phyloP scores from a whole-genome alignment of 371 early-diverging fungal species.

The Apophysomyces elegans region DNA sequence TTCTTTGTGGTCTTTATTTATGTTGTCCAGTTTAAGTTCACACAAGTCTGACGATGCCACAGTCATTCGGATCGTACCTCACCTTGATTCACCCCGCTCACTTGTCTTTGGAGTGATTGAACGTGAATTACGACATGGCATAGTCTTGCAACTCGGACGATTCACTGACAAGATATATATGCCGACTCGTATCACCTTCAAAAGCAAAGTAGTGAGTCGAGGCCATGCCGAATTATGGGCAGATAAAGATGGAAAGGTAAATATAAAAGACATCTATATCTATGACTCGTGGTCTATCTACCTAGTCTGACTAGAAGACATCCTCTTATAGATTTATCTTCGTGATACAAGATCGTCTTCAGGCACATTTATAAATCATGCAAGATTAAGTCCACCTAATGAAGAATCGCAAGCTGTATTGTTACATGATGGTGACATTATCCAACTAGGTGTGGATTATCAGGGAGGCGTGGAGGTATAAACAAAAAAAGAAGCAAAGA shows the following conservation, averaged over 20 bases:
- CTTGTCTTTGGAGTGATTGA: constrained; percentile 76
- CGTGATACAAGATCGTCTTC: constrained; percentile 93
- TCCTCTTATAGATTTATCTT: constrained; percentile 71
- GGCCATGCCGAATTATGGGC: constrained; percentile 27
- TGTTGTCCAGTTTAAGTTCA: neutral
- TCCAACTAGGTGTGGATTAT: constrained; percentile 95
- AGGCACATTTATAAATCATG: constrained; percentile 94
- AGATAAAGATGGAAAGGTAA: constrained; percentile 12
- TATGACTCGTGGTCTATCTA: no score
- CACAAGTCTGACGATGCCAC: constrained; percentile 28
- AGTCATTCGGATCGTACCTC: constrained; percentile 71
- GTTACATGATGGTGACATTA: constrained; percentile 86
- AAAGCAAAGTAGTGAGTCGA: constrained; percentile 29
- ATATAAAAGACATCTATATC: neutral
- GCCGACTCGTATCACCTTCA: constrained; percentile 62
- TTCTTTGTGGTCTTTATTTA: neutral
- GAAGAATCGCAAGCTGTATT: constrained; percentile 78
- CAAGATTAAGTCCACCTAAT: constrained; percentile 82
- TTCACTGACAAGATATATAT: constrained; percentile 67
- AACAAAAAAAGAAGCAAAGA: neutral
- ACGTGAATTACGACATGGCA: constrained; percentile 66
- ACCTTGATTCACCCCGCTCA: constrained; percentile 64
- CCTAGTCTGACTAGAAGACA: neutral
- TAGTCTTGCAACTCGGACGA: constrained; percentile 70
- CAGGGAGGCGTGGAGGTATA: constrained; percentile 87